A percentile compares a stretch with the other conserved stretches of the same genome.
Conservation (phyloP, 2,329 filamentous ascomycete species). For the Didymella glomerata region DNA sequence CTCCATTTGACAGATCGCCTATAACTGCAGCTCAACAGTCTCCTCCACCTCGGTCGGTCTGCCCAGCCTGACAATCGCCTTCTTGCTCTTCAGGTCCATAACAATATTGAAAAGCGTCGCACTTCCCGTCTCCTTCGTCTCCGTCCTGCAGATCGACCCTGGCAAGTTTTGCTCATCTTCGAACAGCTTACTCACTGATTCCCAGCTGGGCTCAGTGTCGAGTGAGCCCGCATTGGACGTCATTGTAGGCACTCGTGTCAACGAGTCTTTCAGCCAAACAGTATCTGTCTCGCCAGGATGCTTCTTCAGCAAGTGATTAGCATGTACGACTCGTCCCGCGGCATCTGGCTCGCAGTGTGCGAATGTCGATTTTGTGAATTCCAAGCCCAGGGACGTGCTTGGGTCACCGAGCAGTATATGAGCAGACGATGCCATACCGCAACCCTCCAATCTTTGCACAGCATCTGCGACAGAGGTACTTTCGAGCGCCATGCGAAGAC, state of each 20-base stretch:
- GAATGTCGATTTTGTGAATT: constrained; percentile 55
- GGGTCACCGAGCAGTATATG: constrained; percentile 64
- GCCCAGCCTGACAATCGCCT: constrained; percentile 41
- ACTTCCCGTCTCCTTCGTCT: constrained; percentile 40
- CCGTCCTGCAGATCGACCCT: constrained; percentile 42
- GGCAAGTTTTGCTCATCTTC: constrained; percentile 54
- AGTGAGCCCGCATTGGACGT: constrained; percentile 39
- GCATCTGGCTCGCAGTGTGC: constrained; percentile 47
- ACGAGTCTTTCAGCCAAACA: constrained; percentile 55
- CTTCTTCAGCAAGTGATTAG: constrained; percentile 55
- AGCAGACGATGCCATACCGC: constrained; percentile 62
- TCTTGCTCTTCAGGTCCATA: constrained; percentile 47
- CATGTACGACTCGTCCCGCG: constrained; percentile 51
- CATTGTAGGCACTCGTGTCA: constrained; percentile 50
- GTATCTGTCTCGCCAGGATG: constrained; percentile 53
- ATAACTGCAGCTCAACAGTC: constrained; percentile 34
- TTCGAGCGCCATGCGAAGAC: constrained; percentile 65
- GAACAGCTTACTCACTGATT: constrained; percentile 48
- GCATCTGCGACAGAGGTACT: constrained; percentile 58
- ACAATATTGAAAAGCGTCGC: constrained; percentile 50
- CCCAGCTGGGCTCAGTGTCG: constrained; percentile 35
- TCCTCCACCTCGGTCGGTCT: constrained; percentile 45
- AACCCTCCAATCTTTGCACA: constrained; percentile 53
- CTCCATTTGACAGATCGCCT: not conserved
- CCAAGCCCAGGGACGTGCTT: constrained; percentile 58